These are phyloP conservation scores for Arctium lappa DNA, from an alignment of 129 eudicot species.

Conservation along the genomic window DNA sequence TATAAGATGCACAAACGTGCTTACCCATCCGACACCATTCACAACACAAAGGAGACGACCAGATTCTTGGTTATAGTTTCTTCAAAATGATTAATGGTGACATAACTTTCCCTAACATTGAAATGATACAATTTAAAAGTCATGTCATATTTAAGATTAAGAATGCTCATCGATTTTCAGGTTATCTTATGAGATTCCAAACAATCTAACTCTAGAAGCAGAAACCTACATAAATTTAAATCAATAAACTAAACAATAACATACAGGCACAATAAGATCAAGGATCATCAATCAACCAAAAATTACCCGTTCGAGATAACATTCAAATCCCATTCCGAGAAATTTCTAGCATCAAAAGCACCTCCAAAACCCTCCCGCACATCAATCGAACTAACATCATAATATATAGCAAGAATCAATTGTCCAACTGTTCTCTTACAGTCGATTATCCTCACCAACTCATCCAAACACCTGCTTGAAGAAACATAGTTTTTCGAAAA, in stretches of 20 bases:
- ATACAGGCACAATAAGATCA: not conserved
- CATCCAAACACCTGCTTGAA: slow-evolving; percentile 17
- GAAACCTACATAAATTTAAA: not conserved
- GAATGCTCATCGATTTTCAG: too few species aligned
- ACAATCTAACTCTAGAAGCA: not conserved
- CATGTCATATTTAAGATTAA: not conserved
- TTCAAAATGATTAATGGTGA: not conserved
- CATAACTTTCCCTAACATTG: not conserved
- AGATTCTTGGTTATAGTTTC: too few species aligned
- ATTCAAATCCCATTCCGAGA: not conserved
- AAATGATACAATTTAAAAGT: not conserved
- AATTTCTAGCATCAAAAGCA: not conserved
- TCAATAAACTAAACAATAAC: not conserved
- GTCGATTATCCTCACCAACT: not conserved
- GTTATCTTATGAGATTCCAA: not conserved
- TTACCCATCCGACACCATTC: too few species aligned
- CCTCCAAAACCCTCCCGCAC: not conserved
- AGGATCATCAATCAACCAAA: not conserved
- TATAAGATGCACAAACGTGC: too few species aligned
- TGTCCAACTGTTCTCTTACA: not conserved
- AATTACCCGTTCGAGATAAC: not conserved
- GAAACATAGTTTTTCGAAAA: slow-evolving; percentile 13
- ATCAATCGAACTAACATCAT: not conserved
- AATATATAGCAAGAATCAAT: not conserved
- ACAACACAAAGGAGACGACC: too few species aligned